Percentiles rank a stretch among this genome's conserved stretches.
Evolutionary conservation across 306 rosid species (phyloP).

Genomic region (Cucurbita ficifolia): DNA sequence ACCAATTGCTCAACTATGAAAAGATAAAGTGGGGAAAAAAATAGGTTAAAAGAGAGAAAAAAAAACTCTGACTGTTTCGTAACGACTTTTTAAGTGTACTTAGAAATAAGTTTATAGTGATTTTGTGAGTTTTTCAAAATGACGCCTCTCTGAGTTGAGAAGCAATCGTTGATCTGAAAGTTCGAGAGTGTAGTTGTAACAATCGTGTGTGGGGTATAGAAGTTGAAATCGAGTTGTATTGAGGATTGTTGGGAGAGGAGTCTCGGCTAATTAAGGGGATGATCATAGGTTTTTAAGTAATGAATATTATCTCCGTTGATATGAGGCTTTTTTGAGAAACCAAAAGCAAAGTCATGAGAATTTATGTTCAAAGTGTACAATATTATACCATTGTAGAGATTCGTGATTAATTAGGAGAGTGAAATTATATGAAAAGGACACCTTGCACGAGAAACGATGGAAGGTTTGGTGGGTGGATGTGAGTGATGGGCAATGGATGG

Average conservation of each 20-base stretch:
- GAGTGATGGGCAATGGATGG: neutral
- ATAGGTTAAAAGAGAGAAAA: neutral
- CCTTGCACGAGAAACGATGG: neutral
- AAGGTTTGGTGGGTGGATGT: neutral
- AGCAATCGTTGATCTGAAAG: neutral
- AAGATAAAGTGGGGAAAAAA: neutral
- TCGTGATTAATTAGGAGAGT: no score
- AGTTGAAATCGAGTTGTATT: neutral
- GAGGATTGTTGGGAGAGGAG: no score
- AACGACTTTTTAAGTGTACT: neutral
- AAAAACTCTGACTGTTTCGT: neutral
- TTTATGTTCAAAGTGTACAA: no score
- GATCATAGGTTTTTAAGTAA: no score
- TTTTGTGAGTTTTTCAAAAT: no score
- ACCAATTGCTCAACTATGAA: neutral
- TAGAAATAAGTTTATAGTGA: no score
- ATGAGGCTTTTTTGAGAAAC: no score
- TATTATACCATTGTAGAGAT: no score
- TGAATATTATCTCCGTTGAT: no score
- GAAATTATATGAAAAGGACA: neutral
- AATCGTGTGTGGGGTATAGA: neutral
- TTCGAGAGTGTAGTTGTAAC: neutral
- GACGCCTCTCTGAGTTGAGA: neutral
- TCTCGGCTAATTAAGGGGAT: no score
- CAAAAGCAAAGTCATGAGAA: no score